phyloP scores from a whole-genome alignment of 2,329 filamentous ascomycete species.

The Penicillium sp. region DNA sequence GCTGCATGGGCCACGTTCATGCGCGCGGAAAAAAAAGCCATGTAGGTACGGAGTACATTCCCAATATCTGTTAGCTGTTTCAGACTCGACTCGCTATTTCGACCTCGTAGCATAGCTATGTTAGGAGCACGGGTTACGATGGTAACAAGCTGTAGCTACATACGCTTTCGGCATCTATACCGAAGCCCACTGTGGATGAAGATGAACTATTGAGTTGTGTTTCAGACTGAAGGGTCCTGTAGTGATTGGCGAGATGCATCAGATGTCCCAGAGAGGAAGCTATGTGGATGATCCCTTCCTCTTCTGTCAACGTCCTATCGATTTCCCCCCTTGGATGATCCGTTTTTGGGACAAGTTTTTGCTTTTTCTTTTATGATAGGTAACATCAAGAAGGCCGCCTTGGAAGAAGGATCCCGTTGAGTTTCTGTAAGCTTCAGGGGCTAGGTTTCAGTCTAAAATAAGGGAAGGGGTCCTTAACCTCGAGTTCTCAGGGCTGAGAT shows the following conservation, averaged over 20 bases:
- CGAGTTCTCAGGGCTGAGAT: neutral
- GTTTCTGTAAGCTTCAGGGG: conserved; percentile 2
- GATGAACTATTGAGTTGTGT: conserved; percentile 3
- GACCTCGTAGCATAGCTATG: neutral
- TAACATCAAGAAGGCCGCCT: neutral
- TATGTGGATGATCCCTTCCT: conserved; percentile 15
- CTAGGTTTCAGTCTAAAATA: neutral
- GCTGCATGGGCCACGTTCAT: neutral
- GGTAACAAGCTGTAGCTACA: neutral
- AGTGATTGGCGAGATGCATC: conserved; percentile 1
- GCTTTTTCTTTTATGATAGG: conserved; percentile 12
- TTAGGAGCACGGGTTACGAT: neutral
- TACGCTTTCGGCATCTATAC: neutral
- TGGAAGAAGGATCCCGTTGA: neutral
- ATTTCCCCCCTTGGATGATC: conserved; percentile 13
- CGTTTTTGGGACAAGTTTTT: neutral
- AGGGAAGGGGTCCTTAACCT: neutral
- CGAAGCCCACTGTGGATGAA: neutral
- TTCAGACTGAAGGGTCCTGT: conserved; percentile 13
- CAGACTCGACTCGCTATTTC: neutral
- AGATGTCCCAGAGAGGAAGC: conserved; percentile 11
- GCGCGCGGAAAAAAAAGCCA: neutral
- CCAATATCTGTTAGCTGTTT: neutral
- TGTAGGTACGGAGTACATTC: neutral
- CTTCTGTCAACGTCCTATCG: conserved; percentile 6